Evolutionary conservation across 75 land plant species (phyloP), one percentile per base, ranked within the genome.

Genomic region (Adiantum capillusveneris): DNA sequence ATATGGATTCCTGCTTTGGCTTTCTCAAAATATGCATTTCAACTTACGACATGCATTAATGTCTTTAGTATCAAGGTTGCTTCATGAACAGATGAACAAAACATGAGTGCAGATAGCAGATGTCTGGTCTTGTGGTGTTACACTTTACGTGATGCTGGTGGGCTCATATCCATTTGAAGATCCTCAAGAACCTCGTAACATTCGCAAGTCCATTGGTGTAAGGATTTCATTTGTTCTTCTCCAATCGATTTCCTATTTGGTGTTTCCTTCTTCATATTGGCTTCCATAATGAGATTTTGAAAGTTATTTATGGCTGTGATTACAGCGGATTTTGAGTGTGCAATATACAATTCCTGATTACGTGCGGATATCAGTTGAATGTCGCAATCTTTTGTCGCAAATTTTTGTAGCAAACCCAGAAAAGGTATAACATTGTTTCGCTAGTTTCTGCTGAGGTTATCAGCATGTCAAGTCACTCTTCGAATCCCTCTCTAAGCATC

Each of bases 111-210:
- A 90, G 96, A 57, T 77, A 58, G 96, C 96, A 34, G 96, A 90
- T 65, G 96, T 90, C 26, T 90, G 96, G 96, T 90, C 96, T 0
- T 90, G 96, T 71, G 96, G 96, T 44, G 96, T 87, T 18, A 90
- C 93, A 18, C 88, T 90, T n/a, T 90, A 90, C 68, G 96, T 87
- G 31, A 90, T 90, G 96, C 64, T 90, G 58, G 96, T 90, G 53
- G 96, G 96, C 55, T 93, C 92, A 25, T 90, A 90, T 62, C 96
- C 96, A 14, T 90, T 90, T 51, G 96, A 87, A 56, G 96, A 90
- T 60, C 85, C 81, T 50, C 83, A 84, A 0, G 96, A 90, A 36
- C 96, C 96, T 9, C 79, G 77, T 56, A 90, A 87, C 69, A 87
- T 90, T 43, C 57, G 85, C 62, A 90, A 84, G 65, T 84, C 96